phyloP scores from a whole-genome alignment of 192 early-diverging fungal species.

The Backusella sp. region DNA sequence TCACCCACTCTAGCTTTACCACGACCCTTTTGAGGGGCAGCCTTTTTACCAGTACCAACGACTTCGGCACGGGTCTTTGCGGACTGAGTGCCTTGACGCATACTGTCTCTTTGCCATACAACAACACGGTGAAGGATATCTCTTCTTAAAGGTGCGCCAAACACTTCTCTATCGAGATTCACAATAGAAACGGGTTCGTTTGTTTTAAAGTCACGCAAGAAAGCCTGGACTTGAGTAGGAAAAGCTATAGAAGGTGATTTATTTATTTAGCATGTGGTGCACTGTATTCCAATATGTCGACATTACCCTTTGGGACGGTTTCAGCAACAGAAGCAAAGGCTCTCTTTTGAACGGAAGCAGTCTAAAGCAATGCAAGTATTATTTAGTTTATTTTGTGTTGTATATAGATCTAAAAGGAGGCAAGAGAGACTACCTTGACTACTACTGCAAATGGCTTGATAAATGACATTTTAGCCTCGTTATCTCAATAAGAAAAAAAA shows the following conservation, averaged over 20 bases:
- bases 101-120: slow-evolving; percentile 81
- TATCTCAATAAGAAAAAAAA: neutral
- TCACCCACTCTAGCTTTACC: slow-evolving; percentile 90
- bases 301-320: slow-evolving; percentile 9
- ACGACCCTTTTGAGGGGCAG: slow-evolving; percentile 89
- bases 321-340: slow-evolving; percentile 14
- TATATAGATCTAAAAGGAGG: neutral
- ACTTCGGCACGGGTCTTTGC: slow-evolving; percentile 83
- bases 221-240: slow-evolving; percentile 63
- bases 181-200: slow-evolving; percentile 71
- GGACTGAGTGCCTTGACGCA: slow-evolving; percentile 81
- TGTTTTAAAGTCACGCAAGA: slow-evolving; percentile 72
- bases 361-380: neutral
- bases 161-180: slow-evolving; percentile 69
- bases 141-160: slow-evolving; percentile 68
- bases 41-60: slow-evolving; percentile 78
- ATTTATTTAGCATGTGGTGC: neutral
- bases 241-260: slow-evolving; percentile 17
- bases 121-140: slow-evolving; percentile 87
- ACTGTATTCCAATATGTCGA: neutral
- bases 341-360: slow-evolving; percentile 10
- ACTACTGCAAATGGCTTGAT: slow-evolving; percentile 2
- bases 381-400: neutral
- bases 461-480: slow-evolving; percentile 8
- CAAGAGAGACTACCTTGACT: neutral